Percentiles rank a stretch among this genome's conserved stretches.
These are phyloP conservation scores for Gardenia jasminoides DNA, from an alignment of 257 asterid genomes.

Conservation along the genomic window DNA sequence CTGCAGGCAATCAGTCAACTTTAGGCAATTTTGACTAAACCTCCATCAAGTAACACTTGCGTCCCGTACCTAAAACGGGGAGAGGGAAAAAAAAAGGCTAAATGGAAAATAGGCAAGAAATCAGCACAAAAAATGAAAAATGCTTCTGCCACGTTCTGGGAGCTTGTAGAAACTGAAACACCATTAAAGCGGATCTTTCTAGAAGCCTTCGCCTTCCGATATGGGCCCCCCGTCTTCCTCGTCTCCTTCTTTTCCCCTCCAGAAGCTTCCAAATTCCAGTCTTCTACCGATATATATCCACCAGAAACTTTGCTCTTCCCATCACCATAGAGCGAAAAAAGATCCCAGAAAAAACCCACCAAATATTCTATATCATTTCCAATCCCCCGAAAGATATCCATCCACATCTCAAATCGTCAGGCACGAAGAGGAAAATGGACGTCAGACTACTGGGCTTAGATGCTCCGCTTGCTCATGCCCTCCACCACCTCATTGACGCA, in stretches of 20 bases:
- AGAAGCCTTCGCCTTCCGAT: background rate
- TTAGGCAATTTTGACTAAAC: too few relatives aligned
- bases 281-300: background rate
- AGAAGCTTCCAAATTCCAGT: constrained; percentile 26
- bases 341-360: background rate
- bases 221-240: background rate
- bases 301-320: background rate
- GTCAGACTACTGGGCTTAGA: constrained; percentile 56
- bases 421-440: constrained; percentile 36
- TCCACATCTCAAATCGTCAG: background rate
- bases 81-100: too few relatives aligned
- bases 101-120: too few relatives aligned
- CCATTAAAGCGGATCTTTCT: background rate
- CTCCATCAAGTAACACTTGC: too few relatives aligned
- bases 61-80: too few relatives aligned
- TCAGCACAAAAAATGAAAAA: too few relatives aligned
- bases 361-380: background rate
- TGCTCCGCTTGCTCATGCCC: constrained; percentile 46
- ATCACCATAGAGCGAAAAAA: background rate
- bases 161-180: background rate
- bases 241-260: constrained; percentile 16
- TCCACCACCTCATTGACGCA: constrained; percentile 53
- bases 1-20: too few relatives aligned
- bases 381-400: too few relatives aligned
- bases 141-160: background rate